Evolutionary conservation across 2,329 filamentous ascomycete genomes (phyloP), one percentile per base, ranked within the genome.

Genomic region (Alternaria hordeiaustralica): DNA sequence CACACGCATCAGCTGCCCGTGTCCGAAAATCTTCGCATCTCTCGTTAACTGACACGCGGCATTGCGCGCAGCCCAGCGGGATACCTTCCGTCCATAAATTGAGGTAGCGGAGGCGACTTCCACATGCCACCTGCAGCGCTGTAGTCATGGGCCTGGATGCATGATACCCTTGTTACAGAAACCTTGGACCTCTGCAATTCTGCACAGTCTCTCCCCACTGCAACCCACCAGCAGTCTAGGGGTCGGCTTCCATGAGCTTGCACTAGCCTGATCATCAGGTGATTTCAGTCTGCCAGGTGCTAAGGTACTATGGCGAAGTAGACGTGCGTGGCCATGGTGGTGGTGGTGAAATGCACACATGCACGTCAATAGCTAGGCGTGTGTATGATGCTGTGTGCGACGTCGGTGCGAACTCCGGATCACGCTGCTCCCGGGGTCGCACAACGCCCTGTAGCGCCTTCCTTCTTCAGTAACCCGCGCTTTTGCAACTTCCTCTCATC

Each of bases 81-180:
- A 60, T 65, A 72, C 74, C 69, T 76, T 76, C 72, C 75, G 62
- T 58, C 66, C 68, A 71, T 66, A 72, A 66, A 67, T 65, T 66
- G 58, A 69, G 65, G 57, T 60, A 60, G 53, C 70, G 64, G 64
- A 70, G 51, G 62, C 53, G 55, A 67, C 50, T 55, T 63, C 49
- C 49, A 53, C 15, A 53, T 53, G 46, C 60, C 61, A 58, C 57
- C 61, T 62, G 63, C 63, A 65, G 61, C 60, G 59, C 64, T 63
- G 63, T 63, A 61, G 59, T 71, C 68, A 68, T 61, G 67, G 66
- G 53, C 45, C 51, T 62, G 49, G 57, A 56, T 62, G 50, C 60
- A 55, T 44, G 20, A 63, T 57, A 67, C 57, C 61, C 66, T 59
- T 64, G 57, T 25, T 60, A 10, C 11, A 54, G 49, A 53, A 36